Base-by-base conservation (phyloP, 1,139 yeast genomes). In the Geotrichum citri-aurantii region DNA sequence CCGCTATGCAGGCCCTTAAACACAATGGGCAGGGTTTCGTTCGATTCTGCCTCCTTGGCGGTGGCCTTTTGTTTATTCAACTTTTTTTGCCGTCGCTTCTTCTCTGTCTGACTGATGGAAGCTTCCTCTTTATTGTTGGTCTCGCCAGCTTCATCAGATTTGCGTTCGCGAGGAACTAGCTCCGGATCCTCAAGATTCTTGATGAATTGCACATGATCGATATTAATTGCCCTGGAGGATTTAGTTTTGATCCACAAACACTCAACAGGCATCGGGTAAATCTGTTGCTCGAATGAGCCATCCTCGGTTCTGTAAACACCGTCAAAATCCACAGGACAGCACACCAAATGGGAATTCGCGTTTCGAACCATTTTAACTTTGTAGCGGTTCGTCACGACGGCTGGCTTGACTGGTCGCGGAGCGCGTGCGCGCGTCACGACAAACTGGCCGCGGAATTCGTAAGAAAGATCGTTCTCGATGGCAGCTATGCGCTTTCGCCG, bases 391-490 rank as follows among this genome's bases (percentile, higher is more conserved):
- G 42, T 3, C 6, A 37, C 19, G 5, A 14, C 42, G 5, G 14
- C 42, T 4, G 42, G 42, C 42, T 37, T 14, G 42, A 37, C 19
- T 5, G 42, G 19, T 14, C 42, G 42, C 19, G 11, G 14, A 17
- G 19, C 19, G 19, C 42, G 54, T 2, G 56, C 19, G n/a, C 55
- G 27, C 11, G 54, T 48, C 12, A 56, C 59, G 17, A 59, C 57
- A 31, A 54, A 56, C 42, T 52, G 48, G 10, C 61, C 61, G 3
- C 51, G 47, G 24, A 26, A 59, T 31, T 46, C 40, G 40, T 59
- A 59, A 3, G 17, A 17, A 26, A 40, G n/a, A 21, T 59, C 55
- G 12, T n/a, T 19, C 14, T 42, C 29, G 7, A 56, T 54, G 26
- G n/a, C 49, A 3, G 52, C 50, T 2, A 59, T 42, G 7, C 55